Percentiles rank a stretch among this genome's conserved stretches.
Evolutionary conservation across 192 early-diverging fungal species (phyloP).

Genomic region (Paraglomus brasilianum): DNA sequence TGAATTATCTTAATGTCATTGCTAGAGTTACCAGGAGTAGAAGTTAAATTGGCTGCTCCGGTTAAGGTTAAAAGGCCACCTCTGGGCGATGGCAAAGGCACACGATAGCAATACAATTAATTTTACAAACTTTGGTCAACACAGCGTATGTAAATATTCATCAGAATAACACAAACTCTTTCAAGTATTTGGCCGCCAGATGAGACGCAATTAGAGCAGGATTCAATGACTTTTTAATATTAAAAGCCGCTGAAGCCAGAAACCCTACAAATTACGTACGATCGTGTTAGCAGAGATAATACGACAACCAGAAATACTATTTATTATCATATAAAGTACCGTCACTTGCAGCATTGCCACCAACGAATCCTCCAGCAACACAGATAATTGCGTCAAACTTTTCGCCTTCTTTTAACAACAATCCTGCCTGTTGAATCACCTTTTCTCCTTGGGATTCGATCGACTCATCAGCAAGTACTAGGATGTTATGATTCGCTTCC

Average conservation of each 20-base stretch:
- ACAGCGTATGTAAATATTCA: neutral
- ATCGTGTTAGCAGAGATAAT: neutral
- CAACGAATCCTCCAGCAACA: slow-evolving; percentile 95
- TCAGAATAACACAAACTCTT: slow-evolving; percentile 54
- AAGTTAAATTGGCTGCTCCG: slow-evolving; percentile 51
- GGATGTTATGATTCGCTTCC: slow-evolving; percentile 72
- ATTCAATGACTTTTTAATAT: slow-evolving; percentile 79
- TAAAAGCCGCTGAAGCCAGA: slow-evolving; percentile 69
- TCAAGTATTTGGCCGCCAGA: slow-evolving; percentile 70
- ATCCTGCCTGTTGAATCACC: slow-evolving; percentile 46
- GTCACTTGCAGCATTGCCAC: slow-evolving; percentile 74
- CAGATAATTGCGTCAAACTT: slow-evolving; percentile 85
- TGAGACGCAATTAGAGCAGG: slow-evolving; percentile 82
- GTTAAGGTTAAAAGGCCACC: slow-evolving; percentile 76
- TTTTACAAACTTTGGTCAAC: too few species aligned
- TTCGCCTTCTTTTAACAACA: slow-evolving; percentile 34
- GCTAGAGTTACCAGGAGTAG: slow-evolving; percentile 19
- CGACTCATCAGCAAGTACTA: slow-evolving; percentile 46
- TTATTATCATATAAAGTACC: slow-evolving; percentile 39
- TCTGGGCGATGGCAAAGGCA: slow-evolving; percentile 30
- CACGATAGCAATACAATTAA: too few species aligned
- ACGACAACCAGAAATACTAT: slow-evolving; percentile 3
- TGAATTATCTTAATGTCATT: too few species aligned
- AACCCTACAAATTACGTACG: slow-evolving; percentile 44
- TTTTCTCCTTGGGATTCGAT: slow-evolving; percentile 63